Conservation (phyloP, 1,139 yeast species). For the Scheffersomyces insectosa region DNA sequence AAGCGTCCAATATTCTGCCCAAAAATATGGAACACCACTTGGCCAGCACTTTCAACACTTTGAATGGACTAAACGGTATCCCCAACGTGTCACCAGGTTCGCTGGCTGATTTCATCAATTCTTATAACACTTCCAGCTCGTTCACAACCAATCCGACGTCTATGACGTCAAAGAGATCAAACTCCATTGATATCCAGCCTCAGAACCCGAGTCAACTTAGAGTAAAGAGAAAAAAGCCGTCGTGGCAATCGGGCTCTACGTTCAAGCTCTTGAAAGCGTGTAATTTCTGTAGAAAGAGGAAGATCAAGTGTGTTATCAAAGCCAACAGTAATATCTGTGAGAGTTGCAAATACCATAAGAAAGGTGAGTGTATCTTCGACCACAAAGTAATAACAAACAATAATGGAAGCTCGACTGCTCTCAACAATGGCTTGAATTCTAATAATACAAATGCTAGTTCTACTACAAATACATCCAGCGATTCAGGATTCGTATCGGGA, state of each 20-base stretch:
- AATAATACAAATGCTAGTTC: not conserved
- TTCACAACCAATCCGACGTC: not conserved
- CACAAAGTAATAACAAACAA: slow-evolving; percentile 13
- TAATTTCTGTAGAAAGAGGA: slow-evolving; percentile 10
- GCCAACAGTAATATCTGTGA: slow-evolving; percentile 14
- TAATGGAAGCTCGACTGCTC: not conserved
- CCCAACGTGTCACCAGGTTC: not conserved
- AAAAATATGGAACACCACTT: not conserved
- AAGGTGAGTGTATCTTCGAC: slow-evolving; percentile 18
- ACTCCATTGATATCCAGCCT: not conserved
- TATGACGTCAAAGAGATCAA: not conserved
- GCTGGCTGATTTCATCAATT: not conserved
- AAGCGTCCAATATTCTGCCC: not conserved
- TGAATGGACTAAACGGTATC: not conserved
- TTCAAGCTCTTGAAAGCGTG: slow-evolving; percentile 3
- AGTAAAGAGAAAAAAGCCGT: not conserved
- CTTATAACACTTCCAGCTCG: not conserved
- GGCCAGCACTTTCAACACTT: not conserved
- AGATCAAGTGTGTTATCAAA: slow-evolving; percentile 18
- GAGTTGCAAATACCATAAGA: slow-evolving; percentile 15
- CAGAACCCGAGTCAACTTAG: not conserved
- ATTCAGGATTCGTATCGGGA: not conserved
- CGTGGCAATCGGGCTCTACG: not conserved
- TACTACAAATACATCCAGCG: not conserved
- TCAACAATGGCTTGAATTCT: not conserved